These are phyloP conservation scores for Penicillium sumatraense DNA, from an alignment of 2,329 filamentous ascomycete genomes.

Conservation along the genomic window DNA sequence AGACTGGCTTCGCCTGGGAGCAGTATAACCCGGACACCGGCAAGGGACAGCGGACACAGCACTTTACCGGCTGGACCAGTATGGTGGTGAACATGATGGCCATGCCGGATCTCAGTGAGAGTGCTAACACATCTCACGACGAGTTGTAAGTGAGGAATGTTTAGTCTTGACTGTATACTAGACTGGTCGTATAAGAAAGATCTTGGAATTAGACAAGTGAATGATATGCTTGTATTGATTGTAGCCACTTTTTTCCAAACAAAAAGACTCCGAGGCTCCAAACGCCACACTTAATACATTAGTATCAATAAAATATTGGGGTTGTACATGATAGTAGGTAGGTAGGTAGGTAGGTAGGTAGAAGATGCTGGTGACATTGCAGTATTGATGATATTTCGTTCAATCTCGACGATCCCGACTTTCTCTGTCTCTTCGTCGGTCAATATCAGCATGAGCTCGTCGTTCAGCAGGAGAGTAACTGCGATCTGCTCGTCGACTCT, in stretches of 20 bases:
- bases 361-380: too few relatives aligned
- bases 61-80: constrained; percentile 99
- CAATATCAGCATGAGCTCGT: constrained; percentile 28
- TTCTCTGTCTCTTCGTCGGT: constrained; percentile 33
- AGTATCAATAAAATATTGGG: too few relatives aligned
- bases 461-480: constrained; percentile 27
- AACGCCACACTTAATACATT: too few relatives aligned
- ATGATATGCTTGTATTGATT: background rate
- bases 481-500: constrained; percentile 29
- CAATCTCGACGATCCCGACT: constrained; percentile 32
- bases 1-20: constrained; percentile 97
- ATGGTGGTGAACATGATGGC: constrained; percentile 96
- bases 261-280: too few relatives aligned
- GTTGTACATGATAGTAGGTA: too few relatives aligned
- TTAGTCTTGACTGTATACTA: constrained; percentile 19
- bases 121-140: constrained; percentile 45
- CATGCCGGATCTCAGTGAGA: constrained; percentile 71
- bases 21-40: constrained; percentile 96
- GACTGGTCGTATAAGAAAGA: constrained; percentile 10
- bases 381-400: too few relatives aligned
- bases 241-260: too few relatives aligned
- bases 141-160: constrained; percentile 48
- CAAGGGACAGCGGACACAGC: constrained; percentile 90
- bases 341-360: too few relatives aligned
- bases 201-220: constrained; percentile 5